phyloP scores from a whole-genome alignment of 768 basidiomycete genomes.

The Leccinellum rugosiceps region DNA sequence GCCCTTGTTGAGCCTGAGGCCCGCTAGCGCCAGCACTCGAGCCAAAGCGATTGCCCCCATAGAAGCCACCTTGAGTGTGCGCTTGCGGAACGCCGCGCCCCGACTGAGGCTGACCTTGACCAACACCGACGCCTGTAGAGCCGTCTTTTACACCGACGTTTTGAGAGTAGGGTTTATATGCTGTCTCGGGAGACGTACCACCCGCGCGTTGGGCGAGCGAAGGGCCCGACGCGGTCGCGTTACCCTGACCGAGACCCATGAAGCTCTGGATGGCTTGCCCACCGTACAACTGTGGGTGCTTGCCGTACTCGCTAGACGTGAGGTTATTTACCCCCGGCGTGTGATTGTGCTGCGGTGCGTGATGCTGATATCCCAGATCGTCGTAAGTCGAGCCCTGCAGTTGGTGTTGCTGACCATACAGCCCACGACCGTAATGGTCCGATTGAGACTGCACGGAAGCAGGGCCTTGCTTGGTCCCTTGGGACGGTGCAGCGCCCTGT shows the following conservation, averaged over 20 bases:
- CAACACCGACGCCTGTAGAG: conserved; percentile 42
- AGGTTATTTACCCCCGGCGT: conserved; percentile 41
- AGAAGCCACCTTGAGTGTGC: conserved; percentile 43
- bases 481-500: conserved; percentile 61
- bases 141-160: conserved; percentile 58
- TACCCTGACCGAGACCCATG: conserved; percentile 57
- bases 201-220: conserved; percentile 41
- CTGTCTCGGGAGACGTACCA: conserved; percentile 63
- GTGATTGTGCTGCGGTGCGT: conserved; percentile 55
- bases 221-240: conserved; percentile 43
- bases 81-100: conserved; percentile 45
- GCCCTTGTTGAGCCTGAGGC: conserved; percentile 50
- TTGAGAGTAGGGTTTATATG: conserved; percentile 71
- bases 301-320: conserved; percentile 41
- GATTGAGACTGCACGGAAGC: conserved; percentile 48
- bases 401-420: conserved; percentile 59
- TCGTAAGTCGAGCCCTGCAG: conserved; percentile 49
- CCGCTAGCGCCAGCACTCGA: conserved; percentile 39
- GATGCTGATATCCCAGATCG: conserved; percentile 53
- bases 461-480: conserved; percentile 63
- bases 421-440: conserved; percentile 59
- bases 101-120: conserved; percentile 35
- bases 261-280: conserved; percentile 67
- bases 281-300: conserved; percentile 44
- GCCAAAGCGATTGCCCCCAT: conserved; percentile 42